These are phyloP conservation scores for Ceratocystis cubensis DNA, from an alignment of 2,329 filamentous ascomycete species.

Conservation along the genomic window DNA sequence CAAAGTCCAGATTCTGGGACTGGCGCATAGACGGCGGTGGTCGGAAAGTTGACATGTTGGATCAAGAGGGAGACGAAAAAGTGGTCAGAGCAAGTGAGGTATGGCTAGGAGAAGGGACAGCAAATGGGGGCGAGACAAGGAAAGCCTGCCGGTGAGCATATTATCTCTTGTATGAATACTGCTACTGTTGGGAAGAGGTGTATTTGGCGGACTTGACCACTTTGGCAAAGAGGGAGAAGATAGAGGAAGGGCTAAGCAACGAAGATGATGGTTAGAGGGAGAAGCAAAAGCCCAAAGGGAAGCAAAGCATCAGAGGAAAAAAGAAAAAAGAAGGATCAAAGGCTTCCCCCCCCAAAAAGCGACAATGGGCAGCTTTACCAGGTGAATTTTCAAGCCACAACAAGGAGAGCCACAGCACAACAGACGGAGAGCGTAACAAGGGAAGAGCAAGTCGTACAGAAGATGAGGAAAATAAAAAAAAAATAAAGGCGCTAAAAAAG, in stretches of 20 bases:
- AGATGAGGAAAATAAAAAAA: not conserved
- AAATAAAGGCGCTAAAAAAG: not conserved
- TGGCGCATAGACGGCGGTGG: conserved; percentile 26
- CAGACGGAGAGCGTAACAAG: not conserved
- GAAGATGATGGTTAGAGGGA: not conserved
- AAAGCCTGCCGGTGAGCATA: conserved; percentile 4
- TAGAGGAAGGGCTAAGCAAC: not conserved
- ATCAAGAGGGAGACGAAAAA: not conserved
- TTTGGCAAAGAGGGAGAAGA: not conserved
- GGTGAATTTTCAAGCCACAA: conserved; percentile 5
- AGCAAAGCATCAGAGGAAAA: not conserved
- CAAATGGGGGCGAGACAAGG: conserved; percentile 5
- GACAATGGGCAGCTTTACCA: not conserved
- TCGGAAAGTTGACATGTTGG: conserved; percentile 31
- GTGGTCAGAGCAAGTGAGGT: not conserved
- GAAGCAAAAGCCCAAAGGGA: not conserved
- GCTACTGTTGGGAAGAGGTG: not conserved
- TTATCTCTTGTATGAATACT: not conserved
- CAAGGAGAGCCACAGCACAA: not conserved
- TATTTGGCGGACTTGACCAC: not conserved
- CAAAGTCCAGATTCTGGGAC: conserved; percentile 28
- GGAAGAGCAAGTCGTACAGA: not conserved
- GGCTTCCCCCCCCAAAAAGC: not conserved
- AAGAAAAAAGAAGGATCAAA: not conserved
- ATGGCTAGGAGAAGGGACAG: not conserved